A percentile compares a stretch with the other conserved stretches of the same genome.
These are phyloP conservation scores for Suhomyces maxii DNA, from an alignment of 1,139 yeast genomes.

Conservation along the genomic window DNA sequence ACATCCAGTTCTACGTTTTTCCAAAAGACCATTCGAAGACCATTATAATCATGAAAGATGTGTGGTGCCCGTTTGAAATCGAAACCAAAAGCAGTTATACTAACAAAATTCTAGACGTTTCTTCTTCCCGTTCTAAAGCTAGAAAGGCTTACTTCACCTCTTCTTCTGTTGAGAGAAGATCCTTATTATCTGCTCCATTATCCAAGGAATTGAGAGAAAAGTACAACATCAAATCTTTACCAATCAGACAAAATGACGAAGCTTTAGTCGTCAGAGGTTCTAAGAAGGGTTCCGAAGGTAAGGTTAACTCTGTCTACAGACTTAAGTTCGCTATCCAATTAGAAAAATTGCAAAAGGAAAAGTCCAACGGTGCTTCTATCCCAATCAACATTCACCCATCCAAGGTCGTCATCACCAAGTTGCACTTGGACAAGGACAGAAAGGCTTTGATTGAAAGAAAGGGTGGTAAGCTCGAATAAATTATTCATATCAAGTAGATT, in stretches of 20 bases:
- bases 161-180: conserved; percentile 95
- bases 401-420: conserved; percentile 97
- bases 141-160: conserved; percentile 99
- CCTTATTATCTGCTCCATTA: conserved; percentile 95
- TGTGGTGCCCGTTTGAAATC: too few relatives aligned
- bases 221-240: conserved; percentile 94
- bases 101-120: conserved; percentile 70
- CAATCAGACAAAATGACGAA: conserved; percentile 98
- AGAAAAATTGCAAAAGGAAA: conserved; percentile 97
- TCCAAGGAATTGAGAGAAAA: conserved; percentile 98
- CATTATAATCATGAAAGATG: too few relatives aligned
- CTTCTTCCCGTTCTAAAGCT: conserved; percentile 99
- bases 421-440: conserved; percentile 98
- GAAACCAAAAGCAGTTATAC: conserved; percentile 21
- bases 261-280: conserved; percentile 97
- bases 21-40: too few relatives aligned
- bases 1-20: not conserved
- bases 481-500: conserved; percentile 14
- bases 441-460: conserved; percentile 93
- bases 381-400: conserved; percentile 99
- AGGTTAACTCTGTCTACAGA: conserved; percentile 98
- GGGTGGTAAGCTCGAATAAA: conserved; percentile 61
- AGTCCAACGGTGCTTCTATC: conserved; percentile 97
- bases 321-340: conserved; percentile 95
- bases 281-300: conserved; percentile 99